These are phyloP conservation scores for Prunus mira DNA, from an alignment of 306 rosid genomes.

Conservation along the genomic window DNA sequence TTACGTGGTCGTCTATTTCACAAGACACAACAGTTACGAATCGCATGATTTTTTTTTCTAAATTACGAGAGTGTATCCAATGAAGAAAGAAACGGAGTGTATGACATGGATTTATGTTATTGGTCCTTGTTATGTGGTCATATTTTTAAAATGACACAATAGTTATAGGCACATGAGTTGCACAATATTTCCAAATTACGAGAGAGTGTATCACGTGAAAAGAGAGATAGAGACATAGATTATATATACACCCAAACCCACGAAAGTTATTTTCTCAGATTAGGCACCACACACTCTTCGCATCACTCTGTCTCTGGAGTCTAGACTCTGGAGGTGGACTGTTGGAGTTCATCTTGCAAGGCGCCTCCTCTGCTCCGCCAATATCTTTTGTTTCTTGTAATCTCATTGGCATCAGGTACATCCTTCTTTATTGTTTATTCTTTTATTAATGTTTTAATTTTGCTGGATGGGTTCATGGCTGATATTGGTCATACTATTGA, in stretches of 20 bases:
- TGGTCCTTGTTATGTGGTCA: neutral
- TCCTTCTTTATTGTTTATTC: neutral
- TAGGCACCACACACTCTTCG: neutral
- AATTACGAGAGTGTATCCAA: too few relatives aligned
- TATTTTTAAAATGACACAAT: neutral
- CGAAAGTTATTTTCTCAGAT: neutral
- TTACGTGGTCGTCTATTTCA: neutral
- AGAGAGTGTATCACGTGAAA: neutral
- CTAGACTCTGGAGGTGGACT: neutral
- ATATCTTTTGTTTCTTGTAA: neutral
- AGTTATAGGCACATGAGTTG: neutral
- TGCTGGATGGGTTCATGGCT: neutral
- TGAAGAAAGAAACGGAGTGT: neutral
- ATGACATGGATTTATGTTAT: neutral
- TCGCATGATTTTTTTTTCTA: too few relatives aligned
- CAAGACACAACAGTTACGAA: neutral
- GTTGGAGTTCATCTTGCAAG: neutral
- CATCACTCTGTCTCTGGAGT: neutral
- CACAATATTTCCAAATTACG: fast-evolving
- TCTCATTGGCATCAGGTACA: neutral
- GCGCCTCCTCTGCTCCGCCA: neutral
- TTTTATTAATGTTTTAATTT: neutral
- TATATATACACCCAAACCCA: neutral
- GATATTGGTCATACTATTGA: neutral
- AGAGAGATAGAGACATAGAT: neutral